phyloP scores from a whole-genome alignment of 2,329 filamentous ascomycete genomes.

The Ascomycota sp. region DNA sequence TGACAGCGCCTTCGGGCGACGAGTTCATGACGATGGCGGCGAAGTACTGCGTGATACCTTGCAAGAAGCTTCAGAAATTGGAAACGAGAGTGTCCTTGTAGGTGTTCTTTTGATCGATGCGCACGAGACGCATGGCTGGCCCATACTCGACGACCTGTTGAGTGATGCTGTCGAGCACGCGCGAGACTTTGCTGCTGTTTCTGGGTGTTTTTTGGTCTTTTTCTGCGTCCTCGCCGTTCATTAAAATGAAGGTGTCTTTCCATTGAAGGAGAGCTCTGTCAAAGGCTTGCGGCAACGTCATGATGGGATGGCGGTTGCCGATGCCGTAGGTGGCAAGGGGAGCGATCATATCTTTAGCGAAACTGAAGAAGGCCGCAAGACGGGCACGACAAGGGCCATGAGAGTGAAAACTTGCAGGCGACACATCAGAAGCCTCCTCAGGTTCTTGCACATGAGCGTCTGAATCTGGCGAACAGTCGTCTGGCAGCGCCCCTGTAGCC shows the following conservation, averaged over 20 bases:
- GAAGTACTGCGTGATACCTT: constrained; percentile 52
- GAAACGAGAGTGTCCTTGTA: constrained; percentile 36
- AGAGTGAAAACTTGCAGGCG: constrained; percentile 30
- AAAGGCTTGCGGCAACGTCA: constrained; percentile 44
- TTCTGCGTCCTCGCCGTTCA: constrained; percentile 34
- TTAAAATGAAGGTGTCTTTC: constrained; percentile 52
- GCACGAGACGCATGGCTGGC: constrained; percentile 33
- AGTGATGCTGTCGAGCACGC: constrained; percentile 44
- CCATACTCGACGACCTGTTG: constrained; percentile 30
- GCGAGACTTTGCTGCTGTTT: constrained; percentile 46
- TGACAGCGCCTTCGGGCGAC: constrained; percentile 50
- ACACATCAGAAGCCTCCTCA: constrained; percentile 34
- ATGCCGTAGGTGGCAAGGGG: constrained; percentile 60
- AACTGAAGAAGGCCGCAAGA: constrained; percentile 39
- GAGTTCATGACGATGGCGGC: constrained; percentile 55
- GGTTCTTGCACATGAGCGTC: constrained; percentile 42
- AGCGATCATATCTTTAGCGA: constrained; percentile 66
- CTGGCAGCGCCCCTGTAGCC: neutral
- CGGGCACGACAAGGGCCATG: constrained; percentile 38
- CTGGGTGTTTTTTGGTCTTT: neutral
- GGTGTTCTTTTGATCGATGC: constrained; percentile 30
- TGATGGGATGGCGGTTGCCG: constrained; percentile 37
- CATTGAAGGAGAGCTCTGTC: constrained; percentile 29
- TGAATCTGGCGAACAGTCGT: constrained; percentile 22
- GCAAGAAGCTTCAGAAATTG: constrained; percentile 41